A percentile compares a stretch with the other conserved stretches of the same genome.
These are phyloP conservation scores for Cladosporium sphaerospermum DNA, from an alignment of 2,329 filamentous ascomycete genomes.

Conservation along the genomic window DNA sequence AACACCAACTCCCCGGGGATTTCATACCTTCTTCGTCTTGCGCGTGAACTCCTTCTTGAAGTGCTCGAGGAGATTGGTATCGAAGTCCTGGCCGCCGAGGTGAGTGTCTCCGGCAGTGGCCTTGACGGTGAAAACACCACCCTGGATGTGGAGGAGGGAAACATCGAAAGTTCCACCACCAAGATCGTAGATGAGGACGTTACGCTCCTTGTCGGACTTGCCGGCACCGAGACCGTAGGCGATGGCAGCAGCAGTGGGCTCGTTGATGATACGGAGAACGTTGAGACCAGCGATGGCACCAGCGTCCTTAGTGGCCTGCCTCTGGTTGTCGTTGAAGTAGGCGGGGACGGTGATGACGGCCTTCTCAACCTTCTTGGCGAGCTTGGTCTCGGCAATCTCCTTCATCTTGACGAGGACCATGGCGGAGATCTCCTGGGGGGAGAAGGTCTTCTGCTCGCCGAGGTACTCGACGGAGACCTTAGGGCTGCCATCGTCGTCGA, in stretches of 20 bases:
- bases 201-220: slow-evolving; percentile 84
- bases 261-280: slow-evolving; percentile 99
- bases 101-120: slow-evolving; percentile 97
- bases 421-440: slow-evolving; percentile 95
- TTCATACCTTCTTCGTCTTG: slow-evolving; percentile 62
- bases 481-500: slow-evolving; percentile 82
- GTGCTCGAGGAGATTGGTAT: slow-evolving; percentile 89
- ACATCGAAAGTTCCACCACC: slow-evolving; percentile 99
- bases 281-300: slow-evolving; percentile 96
- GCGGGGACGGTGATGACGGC: slow-evolving; percentile 97
- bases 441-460: slow-evolving; percentile 90
- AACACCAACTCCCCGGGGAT: no score
- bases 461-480: slow-evolving; percentile 95
- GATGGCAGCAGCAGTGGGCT: slow-evolving; percentile 95
- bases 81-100: slow-evolving; percentile 92
- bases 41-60: slow-evolving; percentile 91
- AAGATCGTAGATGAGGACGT: slow-evolving; percentile 99
- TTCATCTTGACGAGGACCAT: slow-evolving; percentile 99
- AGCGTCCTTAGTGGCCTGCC: slow-evolving; percentile 98
- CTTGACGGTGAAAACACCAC: slow-evolving; percentile 98
- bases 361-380: slow-evolving; percentile 98
- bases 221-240: slow-evolving; percentile 74
- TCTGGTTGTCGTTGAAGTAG: slow-evolving; percentile 99
- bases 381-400: slow-evolving; percentile 96
- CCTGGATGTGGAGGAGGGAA: slow-evolving; percentile 96